Evolutionary conservation across 2,329 filamentous ascomycete species (phyloP).

Genomic region (Moelleriella libera): DNA sequence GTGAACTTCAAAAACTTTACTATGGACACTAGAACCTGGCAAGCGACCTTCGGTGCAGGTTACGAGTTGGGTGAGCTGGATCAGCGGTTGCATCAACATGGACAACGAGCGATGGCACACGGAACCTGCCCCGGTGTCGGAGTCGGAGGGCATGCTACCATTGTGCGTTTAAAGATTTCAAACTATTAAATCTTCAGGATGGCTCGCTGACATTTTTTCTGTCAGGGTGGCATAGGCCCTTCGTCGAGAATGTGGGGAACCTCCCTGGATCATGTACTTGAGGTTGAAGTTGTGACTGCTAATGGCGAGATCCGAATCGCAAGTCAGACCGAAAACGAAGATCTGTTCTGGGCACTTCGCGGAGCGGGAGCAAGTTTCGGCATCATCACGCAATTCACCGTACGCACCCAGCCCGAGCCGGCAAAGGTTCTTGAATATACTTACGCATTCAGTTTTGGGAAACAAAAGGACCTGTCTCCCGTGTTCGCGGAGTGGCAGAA

Average conservation of each 20-base stretch:
- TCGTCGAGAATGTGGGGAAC: slow-evolving; percentile 45
- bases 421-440: slow-evolving; percentile 42
- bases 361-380: slow-evolving; percentile 44
- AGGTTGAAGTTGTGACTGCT: slow-evolving; percentile 41
- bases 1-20: slow-evolving; percentile 35
- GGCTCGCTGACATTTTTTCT: neutral
- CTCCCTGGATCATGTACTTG: slow-evolving; percentile 38
- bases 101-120: slow-evolving; percentile 42
- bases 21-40: slow-evolving; percentile 37
- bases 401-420: slow-evolving; percentile 41
- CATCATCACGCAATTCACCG: slow-evolving; percentile 40
- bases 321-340: slow-evolving; percentile 30
- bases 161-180: slow-evolving; percentile 23
- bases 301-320: slow-evolving; percentile 35
- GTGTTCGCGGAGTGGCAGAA: slow-evolving; percentile 44
- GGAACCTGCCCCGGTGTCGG: slow-evolving; percentile 46
- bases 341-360: slow-evolving; percentile 42
- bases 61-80: slow-evolving; percentile 37
- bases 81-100: slow-evolving; percentile 31
- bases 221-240: slow-evolving; percentile 41
- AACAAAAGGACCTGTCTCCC: slow-evolving; percentile 29
- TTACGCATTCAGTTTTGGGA: slow-evolving; percentile 36
- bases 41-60: slow-evolving; percentile 41
- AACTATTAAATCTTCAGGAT: neutral
- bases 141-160: slow-evolving; percentile 43